Base-by-base conservation (phyloP, 805 yeast genomes). In the Grigorovia transvaalensis region DNA sequence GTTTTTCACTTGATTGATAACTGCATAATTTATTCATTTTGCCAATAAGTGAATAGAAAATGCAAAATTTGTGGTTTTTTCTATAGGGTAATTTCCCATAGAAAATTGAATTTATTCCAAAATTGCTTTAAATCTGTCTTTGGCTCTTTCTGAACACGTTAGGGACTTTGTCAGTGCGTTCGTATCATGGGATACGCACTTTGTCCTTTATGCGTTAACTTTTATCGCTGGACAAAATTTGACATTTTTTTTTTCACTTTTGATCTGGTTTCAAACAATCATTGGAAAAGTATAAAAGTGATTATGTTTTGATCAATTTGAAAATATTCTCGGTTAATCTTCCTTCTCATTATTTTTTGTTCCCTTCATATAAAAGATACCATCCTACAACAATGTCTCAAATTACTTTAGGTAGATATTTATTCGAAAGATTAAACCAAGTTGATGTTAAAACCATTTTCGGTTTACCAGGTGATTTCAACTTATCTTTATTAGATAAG, bases 401-500 rank as follows among this genome's bases (percentile, higher is more conserved):
- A 58, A 80, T 85, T 58, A 71, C 89, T 50, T 73, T 87, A 60
- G 95, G 95, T 63, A 78, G 80, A 59, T 87, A 84, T 65, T 71
- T 87, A 54, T 87, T 87, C 65, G 88, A 84, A 72, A 78, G 95
- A 74, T 73, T 87, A 59, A 78, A 75, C 69, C 91, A 87, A 68
- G 77, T 85, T 50, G 78, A 79, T 53, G 81, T 84, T 57, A 75
- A 78, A 60, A 82, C 90, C 61, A 74, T 85, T 64, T 85, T 84
- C 63, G 91, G 91, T 63, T 78, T 85, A 51, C 91, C 91, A 54
- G 90, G 90, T 62, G 91, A 85, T 70, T 84, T 84, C 79, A 85
- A 84, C 75, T 74, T 83, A 66, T 72, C 86, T 18, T 71, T 85
- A 50, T 72, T 85, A 56, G 90, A 85, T 65, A 81, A 84, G 65